Conservation (phyloP, 148 eudicot species). For the Silene uniflora region DNA sequence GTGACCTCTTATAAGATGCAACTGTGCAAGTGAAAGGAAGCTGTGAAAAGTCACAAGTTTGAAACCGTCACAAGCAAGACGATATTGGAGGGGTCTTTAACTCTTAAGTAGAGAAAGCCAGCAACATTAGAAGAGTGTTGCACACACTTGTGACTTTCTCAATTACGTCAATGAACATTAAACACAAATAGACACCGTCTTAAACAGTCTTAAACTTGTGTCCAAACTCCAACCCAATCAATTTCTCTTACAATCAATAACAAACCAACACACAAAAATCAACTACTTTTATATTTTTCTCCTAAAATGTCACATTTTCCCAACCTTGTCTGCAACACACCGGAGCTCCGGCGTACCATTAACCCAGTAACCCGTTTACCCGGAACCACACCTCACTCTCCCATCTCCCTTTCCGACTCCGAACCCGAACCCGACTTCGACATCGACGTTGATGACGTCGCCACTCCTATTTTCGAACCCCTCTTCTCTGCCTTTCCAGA, state of each 20-base stretch:
- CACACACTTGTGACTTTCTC: too few relatives aligned
- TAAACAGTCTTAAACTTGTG: background rate
- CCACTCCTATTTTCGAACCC: constrained; percentile 13
- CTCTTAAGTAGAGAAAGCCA: too few relatives aligned
- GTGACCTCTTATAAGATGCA: too few relatives aligned
- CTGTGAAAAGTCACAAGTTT: too few relatives aligned
- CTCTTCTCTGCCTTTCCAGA: constrained; percentile 16
- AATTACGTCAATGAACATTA: too few relatives aligned
- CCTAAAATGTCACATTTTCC: background rate
- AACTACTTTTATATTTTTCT: too few relatives aligned
- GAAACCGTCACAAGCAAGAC: too few relatives aligned
- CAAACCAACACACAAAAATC: background rate
- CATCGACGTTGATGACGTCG: background rate
- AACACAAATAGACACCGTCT: too few relatives aligned
- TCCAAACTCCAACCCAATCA: background rate
- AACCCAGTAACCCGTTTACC: constrained; percentile 6
- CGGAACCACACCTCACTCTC: constrained; percentile 15
- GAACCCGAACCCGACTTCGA: constrained; percentile 23
- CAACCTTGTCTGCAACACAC: background rate
- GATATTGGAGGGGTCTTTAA: too few relatives aligned
- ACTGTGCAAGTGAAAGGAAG: too few relatives aligned
- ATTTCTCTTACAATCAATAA: background rate
- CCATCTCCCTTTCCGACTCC: constrained; percentile 18
- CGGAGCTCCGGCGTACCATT: constrained; percentile 10
- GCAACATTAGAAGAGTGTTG: too few relatives aligned